Base-by-base conservation (phyloP, 2,329 filamentous ascomycete species). In the Raffaelea arxii region DNA sequence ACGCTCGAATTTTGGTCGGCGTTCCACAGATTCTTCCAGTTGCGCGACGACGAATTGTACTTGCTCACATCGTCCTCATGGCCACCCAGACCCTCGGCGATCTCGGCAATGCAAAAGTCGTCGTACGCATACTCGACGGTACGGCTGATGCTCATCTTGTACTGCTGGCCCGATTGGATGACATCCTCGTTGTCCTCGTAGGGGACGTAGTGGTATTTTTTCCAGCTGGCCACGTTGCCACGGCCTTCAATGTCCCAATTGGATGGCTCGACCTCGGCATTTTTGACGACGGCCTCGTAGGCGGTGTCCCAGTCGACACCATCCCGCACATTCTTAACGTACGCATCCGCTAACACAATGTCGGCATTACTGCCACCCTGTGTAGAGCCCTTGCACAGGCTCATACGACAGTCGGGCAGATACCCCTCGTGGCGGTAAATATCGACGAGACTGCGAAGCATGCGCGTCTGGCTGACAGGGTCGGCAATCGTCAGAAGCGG, bases 121-220 rank as follows among this genome's bases (percentile, higher is more conserved):
- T 89, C 79, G 61, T 89, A 89, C 6, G 81, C 77, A 58, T 90
- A 90, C 59, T 89, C 85, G 1, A 89, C 74, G 0, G 84, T 88
- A 7, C 85, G 72, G 2, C 80, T 86, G 23, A 89, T 74, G 51
- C 75, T 82, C 6, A 85, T 72, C 48, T 69, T 69, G 59, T 68
- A 67, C n/a, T n/a, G n/a, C n/a, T n/a, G n/a, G n/a, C n/a, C n/a
- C n/a, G n/a, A n/a, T n/a, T n/a, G n/a, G n/a, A n/a, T n/a, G n/a
- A n/a, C n/a, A n/a, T n/a, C n/a, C 59, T 89, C 84, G 46, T 78
- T 78, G 51, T 88, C 81, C 48, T 83, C 72, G 0, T 75, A 74
- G 0, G 85, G 84, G 14, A 90, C 82, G 58, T 86, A 90, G 1
- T 79, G 75, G 0, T 87, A 68, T 0, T 56, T 63, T 56, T 87